These are phyloP conservation scores for Plantago coronopus DNA, from an alignment of 305 asterid genomes.

Conservation along the genomic window DNA sequence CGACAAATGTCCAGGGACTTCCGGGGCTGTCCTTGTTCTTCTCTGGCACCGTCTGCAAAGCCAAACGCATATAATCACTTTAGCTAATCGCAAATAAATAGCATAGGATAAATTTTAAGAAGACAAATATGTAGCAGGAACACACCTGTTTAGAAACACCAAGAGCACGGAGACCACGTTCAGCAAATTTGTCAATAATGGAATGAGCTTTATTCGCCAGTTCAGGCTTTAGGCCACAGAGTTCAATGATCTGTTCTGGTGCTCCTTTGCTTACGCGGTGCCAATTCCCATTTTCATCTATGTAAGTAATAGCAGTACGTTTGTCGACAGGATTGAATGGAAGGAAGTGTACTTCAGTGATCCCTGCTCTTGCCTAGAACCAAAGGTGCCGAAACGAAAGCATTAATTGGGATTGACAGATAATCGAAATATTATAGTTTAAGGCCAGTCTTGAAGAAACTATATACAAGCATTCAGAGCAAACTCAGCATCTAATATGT, in stretches of 20 bases:
- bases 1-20: constrained; percentile 39
- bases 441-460: too few relatives aligned
- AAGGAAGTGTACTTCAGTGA: constrained; percentile 33
- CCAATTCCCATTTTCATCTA: constrained; percentile 43
- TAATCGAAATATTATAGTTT: too few relatives aligned
- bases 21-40: constrained; percentile 49
- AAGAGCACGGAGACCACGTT: constrained; percentile 47
- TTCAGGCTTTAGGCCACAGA: constrained; percentile 34
- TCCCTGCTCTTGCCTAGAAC: constrained; percentile 52
- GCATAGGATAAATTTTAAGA: not conserved
- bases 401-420: not conserved
- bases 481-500: not conserved
- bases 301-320: constrained; percentile 51
- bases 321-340: constrained; percentile 45
- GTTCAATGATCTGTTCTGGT: constrained; percentile 52
- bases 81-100: not conserved
- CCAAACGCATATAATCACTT: not conserved
- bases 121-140: not conserved
- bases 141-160: constrained; percentile 43
- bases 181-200: constrained; percentile 32
- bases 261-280: constrained; percentile 57
- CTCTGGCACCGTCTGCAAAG: constrained; percentile 37
- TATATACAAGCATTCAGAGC: too few relatives aligned
- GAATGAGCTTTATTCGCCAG: constrained; percentile 34
- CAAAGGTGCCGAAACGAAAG: not conserved